phyloP scores from a whole-genome alignment of 805 yeast species.

The Metschnikowia vanudenii region DNA sequence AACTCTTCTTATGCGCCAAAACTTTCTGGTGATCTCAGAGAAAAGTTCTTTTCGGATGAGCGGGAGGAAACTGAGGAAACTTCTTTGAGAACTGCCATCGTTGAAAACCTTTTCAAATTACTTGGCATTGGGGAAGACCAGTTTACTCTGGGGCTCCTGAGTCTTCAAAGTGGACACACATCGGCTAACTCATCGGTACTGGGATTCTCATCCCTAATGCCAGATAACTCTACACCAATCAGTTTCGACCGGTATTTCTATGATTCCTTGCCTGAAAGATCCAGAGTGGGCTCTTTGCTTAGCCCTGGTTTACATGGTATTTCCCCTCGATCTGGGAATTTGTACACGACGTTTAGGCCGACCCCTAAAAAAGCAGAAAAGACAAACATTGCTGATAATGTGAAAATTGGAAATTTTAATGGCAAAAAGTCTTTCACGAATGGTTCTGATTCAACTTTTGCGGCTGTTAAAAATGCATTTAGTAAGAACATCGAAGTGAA shows the following conservation, averaged over 20 bases:
- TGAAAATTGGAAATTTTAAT: conserved; percentile 1
- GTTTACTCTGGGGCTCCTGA: neutral
- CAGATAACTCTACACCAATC: conserved; percentile 11
- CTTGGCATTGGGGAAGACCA: conserved; percentile 56
- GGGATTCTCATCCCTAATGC: conserved; percentile 28
- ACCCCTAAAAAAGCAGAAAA: conserved; percentile 4
- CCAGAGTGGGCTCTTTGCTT: conserved; percentile 9
- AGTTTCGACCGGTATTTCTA: conserved; percentile 17
- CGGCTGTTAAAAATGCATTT: conserved; percentile 54
- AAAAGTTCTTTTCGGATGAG: conserved; percentile 48
- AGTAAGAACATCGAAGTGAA: conserved; percentile 58
- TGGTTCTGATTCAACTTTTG: conserved; percentile 38
- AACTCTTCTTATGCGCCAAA: conserved; percentile 1
- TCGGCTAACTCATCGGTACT: conserved; percentile 31
- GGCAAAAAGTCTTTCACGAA: neutral
- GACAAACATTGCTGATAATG: conserved; percentile 1
- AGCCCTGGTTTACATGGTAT: conserved; percentile 3
- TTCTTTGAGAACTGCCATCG: conserved; percentile 58
- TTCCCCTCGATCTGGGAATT: conserved; percentile 20
- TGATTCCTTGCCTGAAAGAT: conserved; percentile 21
- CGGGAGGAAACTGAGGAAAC: conserved; percentile 70
- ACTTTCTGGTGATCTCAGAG: conserved; percentile 7
- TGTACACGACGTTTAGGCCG: conserved; percentile 33
- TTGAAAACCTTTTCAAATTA: conserved; percentile 66
- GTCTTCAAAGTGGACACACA: conserved; percentile 15